A percentile compares a stretch with the other conserved stretches of the same genome.
These are phyloP conservation scores for Fragilariopsis cylindrus DNA, from an alignment of 108 stramenopile genomes.

Conservation along the genomic window DNA sequence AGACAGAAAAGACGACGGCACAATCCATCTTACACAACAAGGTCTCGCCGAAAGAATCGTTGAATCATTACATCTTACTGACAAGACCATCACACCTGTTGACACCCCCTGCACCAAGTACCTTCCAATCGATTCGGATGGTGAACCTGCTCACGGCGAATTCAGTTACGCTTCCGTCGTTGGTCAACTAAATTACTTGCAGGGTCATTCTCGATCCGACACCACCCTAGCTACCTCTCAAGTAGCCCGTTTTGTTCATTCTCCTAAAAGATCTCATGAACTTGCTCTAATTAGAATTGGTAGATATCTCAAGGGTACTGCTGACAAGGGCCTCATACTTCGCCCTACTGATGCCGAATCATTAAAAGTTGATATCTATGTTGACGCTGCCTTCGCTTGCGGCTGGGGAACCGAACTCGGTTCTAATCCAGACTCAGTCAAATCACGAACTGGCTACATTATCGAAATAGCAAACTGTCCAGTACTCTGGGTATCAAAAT, in stretches of 20 bases:
- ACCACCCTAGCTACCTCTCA: constrained; percentile 3
- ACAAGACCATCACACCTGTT: constrained; percentile 25
- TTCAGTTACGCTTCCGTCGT: constrained; percentile 32
- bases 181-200: constrained; percentile 40
- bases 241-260: constrained; percentile 35
- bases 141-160: constrained; percentile 25
- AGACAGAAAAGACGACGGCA: neutral
- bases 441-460: too few species aligned
- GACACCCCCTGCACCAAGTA: neutral
- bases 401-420: constrained; percentile 34
- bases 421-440: constrained; percentile 29
- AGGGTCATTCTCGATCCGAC: constrained; percentile 33
- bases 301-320: constrained; percentile 39
- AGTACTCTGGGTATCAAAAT: constrained; percentile 45
- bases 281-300: constrained; percentile 40
- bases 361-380: constrained; percentile 40
- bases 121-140: constrained; percentile 40
- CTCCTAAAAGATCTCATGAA: constrained; percentile 39
- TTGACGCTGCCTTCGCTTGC: constrained; percentile 54
- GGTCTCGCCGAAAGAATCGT: constrained; percentile 41
- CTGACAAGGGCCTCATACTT: constrained; percentile 37
- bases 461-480: constrained; percentile 36
- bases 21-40: constrained; percentile 27
- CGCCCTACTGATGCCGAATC: constrained; percentile 3
- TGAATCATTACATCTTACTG: constrained; percentile 21